phyloP scores from a whole-genome alignment of 345 rosid genomes.

The Citrus cavaleriei region DNA sequence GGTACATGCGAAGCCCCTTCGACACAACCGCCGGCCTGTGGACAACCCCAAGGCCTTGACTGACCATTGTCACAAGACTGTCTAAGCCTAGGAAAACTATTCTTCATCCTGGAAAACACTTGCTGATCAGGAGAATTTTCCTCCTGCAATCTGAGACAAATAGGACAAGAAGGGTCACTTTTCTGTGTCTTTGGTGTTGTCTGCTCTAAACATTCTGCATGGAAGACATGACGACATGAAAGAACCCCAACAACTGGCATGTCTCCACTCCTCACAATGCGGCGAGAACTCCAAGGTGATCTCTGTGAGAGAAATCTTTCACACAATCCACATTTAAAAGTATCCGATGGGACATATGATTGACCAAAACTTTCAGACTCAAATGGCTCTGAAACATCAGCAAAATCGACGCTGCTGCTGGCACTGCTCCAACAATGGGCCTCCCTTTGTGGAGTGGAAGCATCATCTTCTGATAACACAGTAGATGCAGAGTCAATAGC shows the following conservation, averaged over 20 bases:
- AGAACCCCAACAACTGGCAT: slow-evolving; percentile 55
- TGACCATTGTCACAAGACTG: slow-evolving; percentile 47
- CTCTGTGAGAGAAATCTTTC: slow-evolving; percentile 49
- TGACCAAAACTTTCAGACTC: slow-evolving; percentile 29
- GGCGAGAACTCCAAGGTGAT: slow-evolving; percentile 51
- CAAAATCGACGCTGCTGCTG: slow-evolving; percentile 39
- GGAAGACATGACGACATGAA: slow-evolving; percentile 50
- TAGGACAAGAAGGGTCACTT: slow-evolving; percentile 56
- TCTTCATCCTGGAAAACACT: slow-evolving; percentile 26
- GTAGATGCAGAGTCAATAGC: slow-evolving; percentile 13
- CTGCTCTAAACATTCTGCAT: slow-evolving; percentile 62
- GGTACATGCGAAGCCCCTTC: slow-evolving; percentile 55
- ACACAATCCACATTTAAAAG: slow-evolving; percentile 46
- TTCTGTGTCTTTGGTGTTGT: slow-evolving; percentile 34
- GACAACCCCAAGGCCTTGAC: slow-evolving; percentile 66
- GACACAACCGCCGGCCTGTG: slow-evolving; percentile 55
- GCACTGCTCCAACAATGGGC: slow-evolving; percentile 51
- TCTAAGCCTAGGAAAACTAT: slow-evolving; percentile 39
- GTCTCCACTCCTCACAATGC: slow-evolving; percentile 47
- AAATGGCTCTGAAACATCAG: slow-evolving; percentile 40
- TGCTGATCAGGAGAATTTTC: slow-evolving; percentile 29
- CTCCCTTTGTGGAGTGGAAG: slow-evolving; percentile 31
- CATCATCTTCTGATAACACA: slow-evolving; percentile 22
- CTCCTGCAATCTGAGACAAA: slow-evolving; percentile 37
- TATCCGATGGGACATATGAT: slow-evolving; percentile 21